Evolutionary conservation across 805 yeast species (phyloP).

Genomic region (Clavispora santaluciae): DNA sequence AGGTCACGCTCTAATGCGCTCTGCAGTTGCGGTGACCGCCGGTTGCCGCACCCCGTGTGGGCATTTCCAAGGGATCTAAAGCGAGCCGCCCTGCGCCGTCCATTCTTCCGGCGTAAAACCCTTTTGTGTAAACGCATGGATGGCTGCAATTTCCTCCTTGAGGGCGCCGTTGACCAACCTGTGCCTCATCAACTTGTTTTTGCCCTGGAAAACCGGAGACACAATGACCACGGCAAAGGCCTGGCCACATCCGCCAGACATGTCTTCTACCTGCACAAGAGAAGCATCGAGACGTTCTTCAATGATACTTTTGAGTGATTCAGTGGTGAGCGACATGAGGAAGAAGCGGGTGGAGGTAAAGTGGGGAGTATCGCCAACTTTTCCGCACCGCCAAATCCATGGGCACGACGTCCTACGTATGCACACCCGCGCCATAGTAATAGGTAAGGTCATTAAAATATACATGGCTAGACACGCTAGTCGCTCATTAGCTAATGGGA

Average conservation of each 20-base stretch:
- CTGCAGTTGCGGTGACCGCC: background rate
- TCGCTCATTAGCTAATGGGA: too few relatives aligned
- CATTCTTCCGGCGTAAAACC: constrained; percentile 87
- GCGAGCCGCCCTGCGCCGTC: constrained; percentile 40
- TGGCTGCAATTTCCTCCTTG: constrained; percentile 76
- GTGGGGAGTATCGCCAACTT: background rate
- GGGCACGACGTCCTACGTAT: too few relatives aligned
- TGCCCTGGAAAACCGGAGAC: constrained; percentile 62
- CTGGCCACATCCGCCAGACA: constrained; percentile 93
- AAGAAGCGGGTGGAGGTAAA: too few relatives aligned
- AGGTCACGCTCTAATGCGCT: background rate
- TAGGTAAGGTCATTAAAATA: background rate
- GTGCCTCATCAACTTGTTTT: constrained; percentile 82
- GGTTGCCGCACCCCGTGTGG: background rate
- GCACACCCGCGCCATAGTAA: background rate
- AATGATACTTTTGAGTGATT: constrained; percentile 44
- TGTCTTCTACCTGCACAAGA: constrained; percentile 69
- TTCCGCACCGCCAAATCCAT: background rate
- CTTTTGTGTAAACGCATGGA: constrained; percentile 95
- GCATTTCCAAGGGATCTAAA: background rate
- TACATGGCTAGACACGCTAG: background rate
- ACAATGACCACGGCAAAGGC: constrained; percentile 94
- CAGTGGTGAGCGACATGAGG: constrained; percentile 35
- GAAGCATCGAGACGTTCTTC: constrained; percentile 53
- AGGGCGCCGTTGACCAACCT: constrained; percentile 76